A percentile compares a stretch with the other conserved stretches of the same genome.
These are phyloP conservation scores for Colletotrichum trifolii DNA, from an alignment of 2,329 filamentous ascomycete genomes.

Conservation along the genomic window DNA sequence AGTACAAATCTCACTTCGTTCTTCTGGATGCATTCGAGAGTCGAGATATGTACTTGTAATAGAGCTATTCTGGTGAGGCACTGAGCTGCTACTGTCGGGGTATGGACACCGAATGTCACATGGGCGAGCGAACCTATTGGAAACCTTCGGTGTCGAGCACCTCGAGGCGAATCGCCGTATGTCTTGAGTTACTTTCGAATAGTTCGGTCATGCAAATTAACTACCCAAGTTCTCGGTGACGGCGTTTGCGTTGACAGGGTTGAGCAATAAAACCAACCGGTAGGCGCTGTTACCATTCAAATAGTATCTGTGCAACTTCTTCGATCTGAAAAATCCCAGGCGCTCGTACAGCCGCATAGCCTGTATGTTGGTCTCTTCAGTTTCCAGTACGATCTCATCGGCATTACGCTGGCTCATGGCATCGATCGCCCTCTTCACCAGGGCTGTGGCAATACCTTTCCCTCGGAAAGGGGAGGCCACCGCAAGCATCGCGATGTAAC, in stretches of 20 bases:
- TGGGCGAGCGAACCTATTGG: no score
- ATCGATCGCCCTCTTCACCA: slow-evolving; percentile 92
- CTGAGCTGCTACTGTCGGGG: no score
- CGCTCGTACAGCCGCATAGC: slow-evolving; percentile 94
- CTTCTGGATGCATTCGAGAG: no score
- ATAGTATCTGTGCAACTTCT: slow-evolving; percentile 94
- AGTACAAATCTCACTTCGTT: no score
- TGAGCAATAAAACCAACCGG: slow-evolving; percentile 84
- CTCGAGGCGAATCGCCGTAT: no score
- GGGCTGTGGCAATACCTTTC: slow-evolving; percentile 84
- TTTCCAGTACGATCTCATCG: slow-evolving; percentile 96
- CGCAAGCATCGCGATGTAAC: slow-evolving; percentile 99
- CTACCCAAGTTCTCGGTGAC: slow-evolving; percentile 50
- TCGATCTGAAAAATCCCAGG: slow-evolving; percentile 90
- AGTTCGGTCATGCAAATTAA: slow-evolving; percentile 25
- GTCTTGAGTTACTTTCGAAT: no score
- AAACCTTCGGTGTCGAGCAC: no score
- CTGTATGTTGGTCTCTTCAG: slow-evolving; percentile 90
- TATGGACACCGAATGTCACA: no score
- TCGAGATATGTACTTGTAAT: no score
- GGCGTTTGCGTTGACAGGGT: slow-evolving; percentile 58
- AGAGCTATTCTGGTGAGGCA: no score
- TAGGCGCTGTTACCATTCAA: slow-evolving; percentile 97
- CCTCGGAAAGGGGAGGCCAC: slow-evolving; percentile 84
- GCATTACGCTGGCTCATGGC: slow-evolving; percentile 86